Evolutionary conservation across 2,329 filamentous ascomycete genomes (phyloP).

Genomic region (Colletotrichum lindemuthianum): DNA sequence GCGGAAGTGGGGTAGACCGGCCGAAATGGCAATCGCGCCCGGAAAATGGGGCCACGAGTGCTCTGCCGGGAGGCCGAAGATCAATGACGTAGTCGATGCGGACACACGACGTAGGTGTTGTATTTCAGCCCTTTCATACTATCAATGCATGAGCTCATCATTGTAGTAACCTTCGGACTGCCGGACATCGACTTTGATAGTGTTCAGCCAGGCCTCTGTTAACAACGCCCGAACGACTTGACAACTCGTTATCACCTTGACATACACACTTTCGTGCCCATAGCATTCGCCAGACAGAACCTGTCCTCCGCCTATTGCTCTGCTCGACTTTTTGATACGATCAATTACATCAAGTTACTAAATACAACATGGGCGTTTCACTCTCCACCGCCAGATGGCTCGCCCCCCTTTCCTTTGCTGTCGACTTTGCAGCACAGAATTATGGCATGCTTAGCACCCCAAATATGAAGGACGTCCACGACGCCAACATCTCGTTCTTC

Average conservation of each 20-base stretch:
- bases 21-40: not conserved
- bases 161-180: no score
- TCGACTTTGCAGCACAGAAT: constrained; percentile 67
- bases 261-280: no score
- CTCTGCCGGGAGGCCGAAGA: not conserved
- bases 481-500: constrained; percentile 67
- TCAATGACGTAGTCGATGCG: constrained; percentile 14
- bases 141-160: not conserved
- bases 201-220: no score
- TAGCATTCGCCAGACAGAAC: no score
- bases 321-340: not conserved
- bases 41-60: not conserved
- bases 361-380: constrained; percentile 58
- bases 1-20: no score
- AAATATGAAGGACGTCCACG: constrained; percentile 69
- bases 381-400: constrained; percentile 64
- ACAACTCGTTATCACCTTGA: no score
- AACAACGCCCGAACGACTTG: no score
- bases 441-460: constrained; percentile 67
- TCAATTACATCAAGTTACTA: not conserved
- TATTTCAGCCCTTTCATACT: not conserved
- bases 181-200: no score
- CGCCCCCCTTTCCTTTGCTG: constrained; percentile 63
- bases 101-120: not conserved
- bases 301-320: not conserved